These are phyloP conservation scores for Beauveria caledonica DNA, from an alignment of 2,329 filamentous ascomycete genomes.

Conservation along the genomic window DNA sequence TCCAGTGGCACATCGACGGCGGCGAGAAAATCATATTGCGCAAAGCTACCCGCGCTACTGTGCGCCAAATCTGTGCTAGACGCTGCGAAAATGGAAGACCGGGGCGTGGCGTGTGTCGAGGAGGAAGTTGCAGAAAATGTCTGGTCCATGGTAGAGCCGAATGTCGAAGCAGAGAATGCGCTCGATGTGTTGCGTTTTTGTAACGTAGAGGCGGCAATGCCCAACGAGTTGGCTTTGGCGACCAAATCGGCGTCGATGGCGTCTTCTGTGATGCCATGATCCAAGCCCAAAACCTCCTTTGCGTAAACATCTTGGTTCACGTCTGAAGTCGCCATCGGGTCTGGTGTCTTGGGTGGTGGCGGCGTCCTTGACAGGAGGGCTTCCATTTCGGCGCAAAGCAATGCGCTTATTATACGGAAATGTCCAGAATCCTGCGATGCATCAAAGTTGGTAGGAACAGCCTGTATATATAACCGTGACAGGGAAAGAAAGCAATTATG, in stretches of 20 bases:
- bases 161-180: slow-evolving; percentile 35
- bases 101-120: slow-evolving; percentile 33
- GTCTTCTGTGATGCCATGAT: slow-evolving; percentile 27
- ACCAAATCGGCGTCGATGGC: slow-evolving; percentile 30
- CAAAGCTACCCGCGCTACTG: slow-evolving; percentile 24
- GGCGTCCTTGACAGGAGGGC: background rate
- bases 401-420: background rate
- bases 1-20: slow-evolving; percentile 35
- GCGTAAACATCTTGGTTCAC: background rate
- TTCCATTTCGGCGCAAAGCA: background rate
- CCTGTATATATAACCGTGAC: slow-evolving; percentile 1
- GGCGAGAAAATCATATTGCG: slow-evolving; percentile 44
- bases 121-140: slow-evolving; percentile 36
- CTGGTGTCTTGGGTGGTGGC: background rate
- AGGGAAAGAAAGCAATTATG: background rate
- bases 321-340: background rate
- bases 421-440: background rate
- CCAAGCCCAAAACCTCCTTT: slow-evolving; percentile 29
- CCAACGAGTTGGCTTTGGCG: slow-evolving; percentile 27
- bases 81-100: slow-evolving; percentile 31
- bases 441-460: background rate
- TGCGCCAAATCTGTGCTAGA: slow-evolving; percentile 14
- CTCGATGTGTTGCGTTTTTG: slow-evolving; percentile 30
- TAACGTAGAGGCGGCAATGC: slow-evolving; percentile 23
- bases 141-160: slow-evolving; percentile 33